Evolutionary conservation across 768 basidiomycete species (phyloP), one percentile per base, ranked within the genome.

Genomic region (Russula virescens): DNA sequence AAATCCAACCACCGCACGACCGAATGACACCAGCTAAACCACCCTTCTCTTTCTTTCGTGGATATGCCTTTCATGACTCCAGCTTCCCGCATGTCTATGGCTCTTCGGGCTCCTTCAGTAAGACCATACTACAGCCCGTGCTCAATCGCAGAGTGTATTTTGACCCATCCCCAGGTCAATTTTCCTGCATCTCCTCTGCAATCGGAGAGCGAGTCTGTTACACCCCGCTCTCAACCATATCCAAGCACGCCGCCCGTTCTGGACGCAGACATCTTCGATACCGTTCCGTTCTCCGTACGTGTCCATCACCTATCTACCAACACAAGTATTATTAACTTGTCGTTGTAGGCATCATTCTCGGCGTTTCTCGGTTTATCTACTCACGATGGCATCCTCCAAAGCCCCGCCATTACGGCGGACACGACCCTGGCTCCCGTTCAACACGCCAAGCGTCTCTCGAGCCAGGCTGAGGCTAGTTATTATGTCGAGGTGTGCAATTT

Each of bases 251-350:
- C 68, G 57, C 53, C 65, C n/a, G 51, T 69, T 38, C 38, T 63
- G n/a, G 59, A 66, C 28, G 31, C 66, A 23, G 63, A 65, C 40
- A 58, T 55, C 1, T 65, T 69, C 38, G 68, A 69, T 45, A 43
- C 66, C 25, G 60, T 56, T 23, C 68, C 68, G 16, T 69, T 69
- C 58, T 69, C 68, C 34, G 68, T 69, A 53, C 11, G 61, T 42
- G 10, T 11, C 38, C 38, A 46, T 11, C 42, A 18, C n/a, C 26
- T 8, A 35, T n/a, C 45, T 50, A 23, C 46, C 10, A 55, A 38
- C 31, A n/a, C 45, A 45, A 21, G n/a, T 23, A 48, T 59, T 5
- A 56, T 49, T 7, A 53, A 26, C 25, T 53, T 26, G 45, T 51
- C 25, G 31, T 43, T 25, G 4, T n/a, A 68, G 67, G 67, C 61